These are phyloP conservation scores for Lupinus albus DNA, from an alignment of 306 rosid genomes.

Conservation along the genomic window DNA sequence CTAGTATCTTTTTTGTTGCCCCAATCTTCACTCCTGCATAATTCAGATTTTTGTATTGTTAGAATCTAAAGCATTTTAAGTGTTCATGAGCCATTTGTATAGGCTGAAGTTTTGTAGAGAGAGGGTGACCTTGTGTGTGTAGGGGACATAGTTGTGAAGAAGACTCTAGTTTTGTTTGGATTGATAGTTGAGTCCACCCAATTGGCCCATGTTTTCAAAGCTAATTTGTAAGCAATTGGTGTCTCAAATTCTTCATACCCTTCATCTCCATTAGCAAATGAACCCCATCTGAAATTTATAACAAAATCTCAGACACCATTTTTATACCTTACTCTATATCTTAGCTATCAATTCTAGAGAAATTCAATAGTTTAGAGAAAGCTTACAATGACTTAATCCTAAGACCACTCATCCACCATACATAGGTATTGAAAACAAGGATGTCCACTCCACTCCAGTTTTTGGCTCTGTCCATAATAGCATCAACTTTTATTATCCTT, in stretches of 20 bases:
- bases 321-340: too few species aligned
- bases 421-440: constrained; percentile 88
- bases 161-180: constrained; percentile 83
- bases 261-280: constrained; percentile 77
- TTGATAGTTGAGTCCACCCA: constrained; percentile 84
- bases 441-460: constrained; percentile 85
- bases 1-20: constrained; percentile 58
- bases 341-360: too few species aligned
- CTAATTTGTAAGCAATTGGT: constrained; percentile 71
- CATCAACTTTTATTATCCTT: constrained; percentile 84
- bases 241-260: constrained; percentile 89
- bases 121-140: constrained; percentile 77
- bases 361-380: too few species aligned
- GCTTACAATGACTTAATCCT: constrained; percentile 74
- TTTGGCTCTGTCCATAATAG: constrained; percentile 69
- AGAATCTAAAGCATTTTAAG: constrained; percentile 21
- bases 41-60: not conserved
- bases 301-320: constrained; percentile 9
- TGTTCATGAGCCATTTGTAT: too few species aligned
- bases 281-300: constrained; percentile 78
- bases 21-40: constrained; percentile 84
- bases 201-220: constrained; percentile 95
- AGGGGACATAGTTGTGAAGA: constrained; percentile 96
- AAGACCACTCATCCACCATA: constrained; percentile 93
- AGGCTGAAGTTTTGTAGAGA: not conserved